Conservation (phyloP, 1,284 basidiomycete genomes). For the Heterobasidion parviporum region DNA sequence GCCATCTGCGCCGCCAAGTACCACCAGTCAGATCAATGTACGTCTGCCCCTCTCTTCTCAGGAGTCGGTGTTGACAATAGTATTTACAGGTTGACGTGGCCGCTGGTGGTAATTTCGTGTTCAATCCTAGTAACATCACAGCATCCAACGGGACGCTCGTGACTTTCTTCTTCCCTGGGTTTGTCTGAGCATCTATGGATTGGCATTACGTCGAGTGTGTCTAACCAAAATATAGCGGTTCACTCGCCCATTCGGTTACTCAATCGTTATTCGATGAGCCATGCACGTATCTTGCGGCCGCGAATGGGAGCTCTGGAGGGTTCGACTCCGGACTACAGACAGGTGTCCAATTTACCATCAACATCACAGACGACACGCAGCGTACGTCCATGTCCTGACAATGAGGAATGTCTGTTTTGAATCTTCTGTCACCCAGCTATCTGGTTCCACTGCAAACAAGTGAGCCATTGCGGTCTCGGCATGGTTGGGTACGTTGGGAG, state of each 20-base stretch:
- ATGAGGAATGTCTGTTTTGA: background rate
- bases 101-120: constrained; percentile 29
- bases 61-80: background rate
- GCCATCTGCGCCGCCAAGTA: constrained; percentile 36
- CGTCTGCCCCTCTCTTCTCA: constrained; percentile 7
- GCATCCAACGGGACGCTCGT: constrained; percentile 39
- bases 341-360: constrained; percentile 36
- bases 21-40: constrained; percentile 35
- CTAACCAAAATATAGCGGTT: background rate
- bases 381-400: constrained; percentile 24
- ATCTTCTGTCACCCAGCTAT: constrained; percentile 29
- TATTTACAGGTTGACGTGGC: constrained; percentile 36
- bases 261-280: constrained; percentile 42
- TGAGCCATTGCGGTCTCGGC: constrained; percentile 44
- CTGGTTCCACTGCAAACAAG: constrained; percentile 60
- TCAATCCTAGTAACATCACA: constrained; percentile 37
- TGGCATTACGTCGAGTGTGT: background rate
- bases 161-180: constrained; percentile 48
- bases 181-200: constrained; percentile 10
- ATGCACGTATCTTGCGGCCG: constrained; percentile 37
- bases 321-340: constrained; percentile 43
- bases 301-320: constrained; percentile 27
- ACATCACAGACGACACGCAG: constrained; percentile 37
- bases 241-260: constrained; percentile 41
- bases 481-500: constrained; percentile 39